These are phyloP conservation scores for Trametes villosa DNA, from an alignment of 768 basidiomycete species.

Conservation along the genomic window DNA sequence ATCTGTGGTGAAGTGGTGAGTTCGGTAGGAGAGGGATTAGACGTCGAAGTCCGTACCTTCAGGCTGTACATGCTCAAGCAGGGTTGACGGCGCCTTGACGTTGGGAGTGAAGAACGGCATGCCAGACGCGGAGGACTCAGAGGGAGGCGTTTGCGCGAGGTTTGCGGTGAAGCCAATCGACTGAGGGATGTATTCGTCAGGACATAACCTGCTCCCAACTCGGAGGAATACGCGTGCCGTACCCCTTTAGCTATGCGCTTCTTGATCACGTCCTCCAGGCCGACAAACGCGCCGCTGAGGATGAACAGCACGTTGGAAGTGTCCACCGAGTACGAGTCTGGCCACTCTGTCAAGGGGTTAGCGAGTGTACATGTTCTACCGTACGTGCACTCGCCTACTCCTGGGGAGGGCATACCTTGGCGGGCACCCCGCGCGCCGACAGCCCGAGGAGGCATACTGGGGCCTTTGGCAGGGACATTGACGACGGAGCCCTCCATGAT, in stretches of 20 bases:
- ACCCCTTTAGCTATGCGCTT: slow-evolving; percentile 85
- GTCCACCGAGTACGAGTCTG: slow-evolving; percentile 77
- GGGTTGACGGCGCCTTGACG: slow-evolving; percentile 52
- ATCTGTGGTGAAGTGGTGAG: slow-evolving; percentile 49
- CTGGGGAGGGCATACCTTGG: slow-evolving; percentile 33
- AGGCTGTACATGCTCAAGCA: slow-evolving; percentile 75
- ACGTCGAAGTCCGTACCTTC: slow-evolving; percentile 45
- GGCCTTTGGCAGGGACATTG: slow-evolving; percentile 77
- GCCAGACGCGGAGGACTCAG: slow-evolving; percentile 37
- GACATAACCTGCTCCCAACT: too few species aligned
- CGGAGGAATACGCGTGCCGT: slow-evolving; percentile 39
- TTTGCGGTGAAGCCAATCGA: slow-evolving; percentile 86
- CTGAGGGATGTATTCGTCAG: slow-evolving; percentile 44
- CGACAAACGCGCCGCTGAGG: slow-evolving; percentile 93
- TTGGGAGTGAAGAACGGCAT: slow-evolving; percentile 84
- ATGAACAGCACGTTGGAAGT: slow-evolving; percentile 95
- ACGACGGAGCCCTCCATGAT: slow-evolving; percentile 94
- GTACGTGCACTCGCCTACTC: not conserved
- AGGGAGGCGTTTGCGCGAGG: slow-evolving; percentile 43
- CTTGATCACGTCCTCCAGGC: slow-evolving; percentile 82
- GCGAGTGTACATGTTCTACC: not conserved
- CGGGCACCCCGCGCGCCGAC: slow-evolving; percentile 52
- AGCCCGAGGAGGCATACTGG: slow-evolving; percentile 50
- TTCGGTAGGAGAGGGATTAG: not conserved
- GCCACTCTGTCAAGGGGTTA: slow-evolving; percentile 46